Base-by-base conservation (phyloP, 2,329 filamentous ascomycete genomes). In the Aspergillus sp. region DNA sequence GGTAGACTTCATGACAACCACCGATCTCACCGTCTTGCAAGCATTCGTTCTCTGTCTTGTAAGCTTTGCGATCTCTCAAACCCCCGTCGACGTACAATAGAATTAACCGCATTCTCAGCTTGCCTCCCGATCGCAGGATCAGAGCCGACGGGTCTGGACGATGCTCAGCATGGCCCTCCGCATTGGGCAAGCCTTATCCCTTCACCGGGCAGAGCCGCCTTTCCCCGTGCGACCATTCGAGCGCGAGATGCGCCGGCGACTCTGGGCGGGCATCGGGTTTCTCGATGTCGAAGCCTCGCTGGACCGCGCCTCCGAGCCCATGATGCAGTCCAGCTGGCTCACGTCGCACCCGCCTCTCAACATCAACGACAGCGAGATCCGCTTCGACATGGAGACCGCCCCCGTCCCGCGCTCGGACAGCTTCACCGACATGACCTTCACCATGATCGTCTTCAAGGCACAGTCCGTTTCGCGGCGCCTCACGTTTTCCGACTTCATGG, bases 61-160 rank as follows among this genome's bases (percentile, higher is more conserved):
- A 54, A 47, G 43, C 29, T 11, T 19, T 7, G 4, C n/a, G 4
- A 3, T 23, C 7, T 19, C 25, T 2, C n/a, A 5, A 38, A 4
- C 9, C 14, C 10, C 4, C 13, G 14, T 49, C 42, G 1, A 34
- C 3, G 3, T 5, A 17, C 20, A 10, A 34, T 5, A 17, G 16
- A 10, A 34, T 25, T 52, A 11, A 34, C 38, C 36, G 20, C 47
- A 19, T 10, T 20, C 17, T 13, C 16, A 58, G 56, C 20, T 58
- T 17, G 34, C 53, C 1, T 53, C 51, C 13, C 63, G 66, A 16
- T 63, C 57, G 4, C 66, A 66, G 50, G 65, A 69, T 47, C 64
- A 67, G 54, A 68, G 60, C 32, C 62, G 67, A 34, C 59, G 65
- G n/a, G 61, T 65, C 5, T 70, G 68, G 67, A 70, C 67, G 3